Conservation (phyloP, 768 basidiomycete genomes). For the Leucosporidium scottii region DNA sequence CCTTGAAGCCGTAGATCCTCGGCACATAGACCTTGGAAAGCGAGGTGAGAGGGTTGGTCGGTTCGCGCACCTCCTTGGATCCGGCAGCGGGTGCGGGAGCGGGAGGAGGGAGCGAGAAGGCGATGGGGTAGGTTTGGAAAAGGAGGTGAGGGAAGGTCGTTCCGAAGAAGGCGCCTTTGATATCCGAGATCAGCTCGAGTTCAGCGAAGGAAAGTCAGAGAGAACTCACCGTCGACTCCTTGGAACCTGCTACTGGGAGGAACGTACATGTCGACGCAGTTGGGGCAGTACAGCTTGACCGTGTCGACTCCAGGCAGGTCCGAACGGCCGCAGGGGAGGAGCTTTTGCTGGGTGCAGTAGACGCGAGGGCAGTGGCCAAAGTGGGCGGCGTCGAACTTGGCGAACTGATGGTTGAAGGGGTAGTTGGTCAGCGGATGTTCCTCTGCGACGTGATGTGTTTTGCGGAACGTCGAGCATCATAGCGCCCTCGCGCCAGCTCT, state of each 20-base stretch:
- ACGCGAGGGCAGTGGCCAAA: conserved; percentile 96
- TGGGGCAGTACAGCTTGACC: conserved; percentile 95
- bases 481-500: too few relatives aligned
- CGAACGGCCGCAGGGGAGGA: conserved; percentile 89
- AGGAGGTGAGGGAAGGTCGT: conserved; percentile 98
- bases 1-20: conserved; percentile 94
- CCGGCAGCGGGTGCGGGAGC: conserved; percentile 15
- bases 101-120: conserved; percentile 3
- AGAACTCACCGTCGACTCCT: conserved; percentile 76
- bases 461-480: too few relatives aligned
- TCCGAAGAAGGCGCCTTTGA: conserved; percentile 90
- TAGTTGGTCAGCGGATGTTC: background rate
- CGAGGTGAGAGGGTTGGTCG: conserved; percentile 32
- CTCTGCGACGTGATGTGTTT: too few relatives aligned
- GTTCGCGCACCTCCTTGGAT: conserved; percentile 7
- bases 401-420: conserved; percentile 55
- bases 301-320: conserved; percentile 95
- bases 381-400: conserved; percentile 85
- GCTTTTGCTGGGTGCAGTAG: conserved; percentile 77
- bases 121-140: conserved; percentile 73
- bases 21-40: conserved; percentile 68
- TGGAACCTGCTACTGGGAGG: conserved; percentile 94
- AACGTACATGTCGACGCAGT: conserved; percentile 92
- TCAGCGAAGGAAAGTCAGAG: too few relatives aligned
- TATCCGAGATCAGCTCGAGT: background rate